Base-by-base conservation (phyloP, 2,329 filamentous ascomycete genomes). In the Colletotrichum simmondsii region DNA sequence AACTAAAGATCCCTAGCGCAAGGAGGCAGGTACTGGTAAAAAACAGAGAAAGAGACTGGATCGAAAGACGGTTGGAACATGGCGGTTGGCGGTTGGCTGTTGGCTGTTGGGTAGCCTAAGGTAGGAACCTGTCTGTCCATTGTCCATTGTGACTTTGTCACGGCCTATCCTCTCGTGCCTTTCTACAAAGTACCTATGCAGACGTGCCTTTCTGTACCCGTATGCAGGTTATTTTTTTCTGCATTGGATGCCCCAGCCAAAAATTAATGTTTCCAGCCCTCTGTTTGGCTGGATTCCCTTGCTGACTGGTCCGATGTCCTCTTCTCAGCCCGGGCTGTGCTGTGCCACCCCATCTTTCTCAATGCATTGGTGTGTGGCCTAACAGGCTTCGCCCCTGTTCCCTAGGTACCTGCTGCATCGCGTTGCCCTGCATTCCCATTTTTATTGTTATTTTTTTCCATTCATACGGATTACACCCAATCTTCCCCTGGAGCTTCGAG, bases 371-470 rank as follows among this genome's bases (percentile, higher is more conserved):
- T 72, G 46, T 35, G 52, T 56, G 35, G 46, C 65, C 56, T 37
- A 61, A 61, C 71, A 73, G 61, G 71, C 66, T 57, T 28, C 35
- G 66, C 56, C 71, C 67, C 66, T 73, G 70, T 63, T 68, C 58
- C 57, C 14, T 26, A 49, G 42, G 42, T 49, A 49, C 42, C 16
- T n/a, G 54, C 46, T 24, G n/a, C 61, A 54, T 28, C 19, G 28
- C 53, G 42, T 24, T 72, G 65, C 69, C 69, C 65, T 68, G 69
- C 69, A 64, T 71, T 57, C 59, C 14, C 59, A 26, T 49, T 46
- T 69, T 54, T 28, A 30, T 52, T 62, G 42, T 30, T 42, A 22
- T 30, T 52, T 24, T 49, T 30, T 53, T 70, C 53, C 53, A 32
- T 49, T 49, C 42, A n/a, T 49, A n/a, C 42, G 19, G 42, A n/a